Evolutionary conservation across 345 rosid species (phyloP), one percentile per base, ranked within the genome.

Genomic region (Heritiera fomes): DNA sequence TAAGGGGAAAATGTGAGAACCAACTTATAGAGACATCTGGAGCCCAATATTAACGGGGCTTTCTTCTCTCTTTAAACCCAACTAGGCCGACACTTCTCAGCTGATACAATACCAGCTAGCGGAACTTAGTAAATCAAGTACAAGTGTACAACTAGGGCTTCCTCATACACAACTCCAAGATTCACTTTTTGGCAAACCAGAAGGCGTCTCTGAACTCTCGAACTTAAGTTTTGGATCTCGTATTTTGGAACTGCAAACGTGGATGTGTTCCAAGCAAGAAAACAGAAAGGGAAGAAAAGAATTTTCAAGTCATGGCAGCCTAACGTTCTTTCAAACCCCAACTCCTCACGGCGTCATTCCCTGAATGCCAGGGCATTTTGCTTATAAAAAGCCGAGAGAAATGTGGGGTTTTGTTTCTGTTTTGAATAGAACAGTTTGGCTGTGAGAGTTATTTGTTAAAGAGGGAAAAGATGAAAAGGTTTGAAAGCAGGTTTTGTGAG

Each of bases 221-320:
- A 30, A 50, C 40, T 8, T 6, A 47, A 10, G 7, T 64, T 67
- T 50, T 73, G 70, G 76, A 65, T 76, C 76, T 38, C 41, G 53
- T 43, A 56, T 79, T 76, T 38, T 13, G 45, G 75, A 75, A 32
- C 63, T 58, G 78, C 17, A 56, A 38, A 80, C 81, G 85, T 83
- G 83, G 80, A 77, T 28, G 46, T 59, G 30, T 52, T 17, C 30
- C 70, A 52, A 76, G 81, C 85, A 73, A 72, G 56, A 4, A 67
- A 58, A 14, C 4, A 28, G 6, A 20, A 9, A 28, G 11, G 4
- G 7, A 1, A 30, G 45, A 53, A 41, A 28, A 14, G 52, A 47
- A 80, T 34, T 13, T 80, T n/a, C 3, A 2, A 28, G 17, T 28
- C 41, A 62, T 62, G 17, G 41, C 66, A 5, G 66, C 66, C 66